Evolutionary conservation across 768 basidiomycete genomes (phyloP).

Genomic region (Rhodotorula toruloides): DNA sequence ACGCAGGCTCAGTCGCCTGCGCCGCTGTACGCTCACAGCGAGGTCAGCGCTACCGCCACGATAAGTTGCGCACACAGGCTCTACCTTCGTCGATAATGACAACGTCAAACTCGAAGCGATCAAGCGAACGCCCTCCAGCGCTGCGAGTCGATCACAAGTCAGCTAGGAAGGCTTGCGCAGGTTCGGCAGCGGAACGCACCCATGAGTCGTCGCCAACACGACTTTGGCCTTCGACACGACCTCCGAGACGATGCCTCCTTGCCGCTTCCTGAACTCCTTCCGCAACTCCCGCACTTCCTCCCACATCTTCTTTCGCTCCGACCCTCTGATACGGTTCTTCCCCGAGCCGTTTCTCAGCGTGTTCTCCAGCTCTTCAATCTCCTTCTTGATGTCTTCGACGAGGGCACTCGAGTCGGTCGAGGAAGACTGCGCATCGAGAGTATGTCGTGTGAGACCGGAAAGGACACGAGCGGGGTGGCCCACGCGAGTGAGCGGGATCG

Average conservation of each 20-base stretch:
- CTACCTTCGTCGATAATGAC: constrained; percentile 85
- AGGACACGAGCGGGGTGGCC: constrained; percentile 95
- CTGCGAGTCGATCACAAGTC: neutral
- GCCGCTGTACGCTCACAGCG: constrained; percentile 55
- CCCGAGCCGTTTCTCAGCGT: constrained; percentile 62
- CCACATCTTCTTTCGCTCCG: constrained; percentile 54
- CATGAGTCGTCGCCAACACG: constrained; percentile 89
- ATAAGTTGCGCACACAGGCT: neutral
- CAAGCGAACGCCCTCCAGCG: constrained; percentile 75
- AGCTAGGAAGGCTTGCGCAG: neutral
- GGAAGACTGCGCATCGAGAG: constrained; percentile 49
- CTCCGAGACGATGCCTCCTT: constrained; percentile 72
- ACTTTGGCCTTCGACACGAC: constrained; percentile 80
- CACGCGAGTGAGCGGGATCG: constrained; percentile 63
- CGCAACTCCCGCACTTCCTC: constrained; percentile 45
- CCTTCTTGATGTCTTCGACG: constrained; percentile 80
- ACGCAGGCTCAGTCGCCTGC: constrained; percentile 90
- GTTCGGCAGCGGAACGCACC: constrained; percentile 42
- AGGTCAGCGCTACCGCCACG: neutral
- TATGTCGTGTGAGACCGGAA: constrained; percentile 50
- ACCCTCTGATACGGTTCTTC: constrained; percentile 54
- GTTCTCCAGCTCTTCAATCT: constrained; percentile 66
- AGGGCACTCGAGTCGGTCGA: constrained; percentile 60
- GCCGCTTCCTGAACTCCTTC: constrained; percentile 86
- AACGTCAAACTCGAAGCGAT: constrained; percentile 75